Percentiles rank a stretch among this genome's conserved stretches.
Conservation (phyloP, 1,284 basidiomycete genomes). For the Ganoderma lingzhi region DNA sequence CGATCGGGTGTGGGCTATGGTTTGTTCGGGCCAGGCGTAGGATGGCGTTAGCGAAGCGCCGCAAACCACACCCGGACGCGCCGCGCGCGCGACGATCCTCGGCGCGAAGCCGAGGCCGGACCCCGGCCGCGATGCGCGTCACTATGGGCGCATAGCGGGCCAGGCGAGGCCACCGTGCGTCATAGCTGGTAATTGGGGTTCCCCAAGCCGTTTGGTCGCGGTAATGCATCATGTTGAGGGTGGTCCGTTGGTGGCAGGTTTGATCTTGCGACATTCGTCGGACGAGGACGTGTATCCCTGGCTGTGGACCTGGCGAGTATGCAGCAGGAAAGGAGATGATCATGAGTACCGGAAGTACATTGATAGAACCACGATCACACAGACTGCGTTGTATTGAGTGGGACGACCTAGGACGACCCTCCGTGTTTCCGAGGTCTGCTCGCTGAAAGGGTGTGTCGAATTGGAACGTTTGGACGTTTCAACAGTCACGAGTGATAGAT, state of each 20-base stretch:
- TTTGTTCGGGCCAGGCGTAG: background rate
- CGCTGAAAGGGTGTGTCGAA: background rate
- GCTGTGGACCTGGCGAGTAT: background rate
- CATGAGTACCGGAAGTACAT: background rate
- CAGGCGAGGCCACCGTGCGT: background rate
- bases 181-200: background rate
- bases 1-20: background rate
- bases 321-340: background rate
- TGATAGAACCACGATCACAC: background rate
- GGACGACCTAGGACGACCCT: too few species aligned
- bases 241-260: background rate
- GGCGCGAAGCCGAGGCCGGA: background rate
- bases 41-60: background rate
- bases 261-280: background rate
- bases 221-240: background rate
- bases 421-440: background rate
- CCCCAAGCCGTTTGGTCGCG: background rate
- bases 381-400: background rate
- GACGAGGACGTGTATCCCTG: background rate
- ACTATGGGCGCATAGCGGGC: background rate
- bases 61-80: background rate
- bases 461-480: background rate
- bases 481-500: background rate
- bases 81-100: slow-evolving; percentile 5
- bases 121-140: background rate